Conservation (phyloP, 176 grass and related monocot species). For the Eremochloa ophiuroides region DNA sequence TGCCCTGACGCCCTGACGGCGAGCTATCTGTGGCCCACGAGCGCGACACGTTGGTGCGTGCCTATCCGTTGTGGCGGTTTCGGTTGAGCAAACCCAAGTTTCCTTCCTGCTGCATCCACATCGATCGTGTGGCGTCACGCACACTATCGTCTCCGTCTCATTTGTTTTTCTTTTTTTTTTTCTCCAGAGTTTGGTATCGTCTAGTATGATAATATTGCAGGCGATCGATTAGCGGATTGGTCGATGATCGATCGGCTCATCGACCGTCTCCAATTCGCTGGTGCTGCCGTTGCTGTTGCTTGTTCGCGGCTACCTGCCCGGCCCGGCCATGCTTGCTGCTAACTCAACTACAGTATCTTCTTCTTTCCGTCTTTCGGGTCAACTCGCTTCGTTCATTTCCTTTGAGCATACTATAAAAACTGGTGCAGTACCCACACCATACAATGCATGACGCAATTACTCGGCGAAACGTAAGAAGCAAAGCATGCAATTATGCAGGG, state of each 20-base stretch:
- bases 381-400: neutral
- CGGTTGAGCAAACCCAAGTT: slow-evolving; percentile 27
- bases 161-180: neutral
- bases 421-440: too few relatives aligned
- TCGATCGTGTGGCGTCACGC: neutral
- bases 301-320: slow-evolving; percentile 43
- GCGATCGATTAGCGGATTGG: neutral
- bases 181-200: neutral
- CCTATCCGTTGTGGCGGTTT: slow-evolving; percentile 26
- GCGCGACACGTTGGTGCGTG: slow-evolving; percentile 12
- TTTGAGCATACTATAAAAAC: neutral
- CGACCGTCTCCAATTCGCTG: neutral
- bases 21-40: neutral
- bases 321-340: slow-evolving; percentile 34
- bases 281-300: slow-evolving; percentile 15
- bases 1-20: slow-evolving; percentile 9
- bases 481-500: neutral
- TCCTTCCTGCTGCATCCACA: slow-evolving; percentile 7
- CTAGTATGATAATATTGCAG: neutral
- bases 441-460: neutral
- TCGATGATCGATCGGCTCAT: neutral
- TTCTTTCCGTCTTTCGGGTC: neutral
- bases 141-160: neutral
- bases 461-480: neutral
- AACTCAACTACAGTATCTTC: slow-evolving; percentile 40